Evolutionary conservation across 495 filamentous ascomycete species (phyloP).

Genomic region (Paragyromitra xinjiangensis): DNA sequence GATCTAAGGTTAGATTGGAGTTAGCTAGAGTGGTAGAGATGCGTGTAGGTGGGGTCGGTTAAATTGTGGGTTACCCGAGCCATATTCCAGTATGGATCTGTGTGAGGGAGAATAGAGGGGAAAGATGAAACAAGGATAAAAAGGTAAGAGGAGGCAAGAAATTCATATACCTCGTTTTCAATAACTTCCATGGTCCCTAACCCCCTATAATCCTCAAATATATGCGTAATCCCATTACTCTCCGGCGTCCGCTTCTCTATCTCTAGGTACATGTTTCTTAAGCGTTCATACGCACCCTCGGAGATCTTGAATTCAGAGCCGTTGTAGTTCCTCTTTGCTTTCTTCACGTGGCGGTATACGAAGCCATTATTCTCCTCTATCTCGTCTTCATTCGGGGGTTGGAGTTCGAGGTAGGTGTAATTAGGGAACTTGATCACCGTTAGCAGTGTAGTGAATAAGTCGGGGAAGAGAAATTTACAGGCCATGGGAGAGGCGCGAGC

Average conservation of each 20-base stretch:
- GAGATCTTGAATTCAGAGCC: conserved; percentile 38
- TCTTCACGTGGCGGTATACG: conserved; percentile 10
- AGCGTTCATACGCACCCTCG: conserved; percentile 15
- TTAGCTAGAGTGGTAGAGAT: no score
- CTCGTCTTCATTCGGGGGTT: conserved; percentile 13
- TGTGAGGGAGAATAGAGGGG: no score
- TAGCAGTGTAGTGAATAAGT: not conserved
- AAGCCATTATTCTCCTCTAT: conserved; percentile 7
- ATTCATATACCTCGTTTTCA: conserved; percentile 20
- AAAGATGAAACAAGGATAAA: not conserved
- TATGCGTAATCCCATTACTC: conserved; percentile 18
- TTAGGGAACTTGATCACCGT: not conserved
- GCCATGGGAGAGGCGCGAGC: not conserved
- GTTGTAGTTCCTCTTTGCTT: conserved; percentile 24
- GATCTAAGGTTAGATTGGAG: not conserved
- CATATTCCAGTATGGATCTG: no score
- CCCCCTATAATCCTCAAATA: conserved; percentile 24
- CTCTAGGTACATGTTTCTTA: conserved; percentile 41
- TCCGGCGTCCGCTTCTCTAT: conserved; percentile 33
- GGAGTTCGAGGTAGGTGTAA: conserved; percentile 22
- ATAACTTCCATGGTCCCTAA: conserved; percentile 35
- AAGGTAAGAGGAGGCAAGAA: not conserved
- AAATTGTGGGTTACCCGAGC: no score
- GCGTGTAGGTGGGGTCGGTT: no score
- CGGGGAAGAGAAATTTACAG: not conserved